A percentile compares a stretch with the other conserved stretches of the same genome.
phyloP scores from a whole-genome alignment of 352 stramenopile genomes.

The Albugo laibachii region DNA sequence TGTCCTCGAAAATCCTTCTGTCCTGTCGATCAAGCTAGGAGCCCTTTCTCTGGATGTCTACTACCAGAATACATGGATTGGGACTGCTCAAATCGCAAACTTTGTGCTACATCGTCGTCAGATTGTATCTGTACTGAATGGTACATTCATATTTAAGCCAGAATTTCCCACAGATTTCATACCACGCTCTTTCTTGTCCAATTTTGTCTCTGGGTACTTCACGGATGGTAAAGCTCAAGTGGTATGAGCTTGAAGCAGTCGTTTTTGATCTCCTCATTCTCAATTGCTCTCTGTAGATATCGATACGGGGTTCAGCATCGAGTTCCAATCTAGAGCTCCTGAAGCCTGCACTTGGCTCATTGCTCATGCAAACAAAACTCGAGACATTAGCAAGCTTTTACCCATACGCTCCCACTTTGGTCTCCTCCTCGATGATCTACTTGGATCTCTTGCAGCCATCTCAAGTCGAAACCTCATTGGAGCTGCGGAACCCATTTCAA shows the following conservation, averaged over 20 bases:
- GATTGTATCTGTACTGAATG: conserved; percentile 23
- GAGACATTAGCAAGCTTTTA: conserved; percentile 41
- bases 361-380: conserved; percentile 37
- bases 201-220: conserved; percentile 70
- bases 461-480: conserved; percentile 42
- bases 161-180: conserved; percentile 9
- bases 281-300: conserved; percentile 19
- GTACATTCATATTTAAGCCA: conserved; percentile 41
- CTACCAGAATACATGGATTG: conserved; percentile 24
- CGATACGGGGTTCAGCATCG: conserved; percentile 26
- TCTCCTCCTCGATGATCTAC: conserved; percentile 49
- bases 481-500: conserved; percentile 63
- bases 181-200: conserved; percentile 48
- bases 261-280: neutral
- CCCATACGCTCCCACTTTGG: conserved; percentile 42
- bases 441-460: conserved; percentile 51
- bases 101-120: conserved; percentile 52
- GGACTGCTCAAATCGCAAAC: conserved; percentile 28
- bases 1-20: conserved; percentile 42
- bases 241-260: conserved; percentile 11
- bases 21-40: conserved; percentile 37
- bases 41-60: conserved; percentile 30
- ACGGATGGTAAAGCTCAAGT: conserved; percentile 36
- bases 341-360: conserved; percentile 24
- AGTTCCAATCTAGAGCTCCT: conserved; percentile 43